phyloP scores from a whole-genome alignment of 2,329 filamentous ascomycete species.

The Talaromyces sp. region DNA sequence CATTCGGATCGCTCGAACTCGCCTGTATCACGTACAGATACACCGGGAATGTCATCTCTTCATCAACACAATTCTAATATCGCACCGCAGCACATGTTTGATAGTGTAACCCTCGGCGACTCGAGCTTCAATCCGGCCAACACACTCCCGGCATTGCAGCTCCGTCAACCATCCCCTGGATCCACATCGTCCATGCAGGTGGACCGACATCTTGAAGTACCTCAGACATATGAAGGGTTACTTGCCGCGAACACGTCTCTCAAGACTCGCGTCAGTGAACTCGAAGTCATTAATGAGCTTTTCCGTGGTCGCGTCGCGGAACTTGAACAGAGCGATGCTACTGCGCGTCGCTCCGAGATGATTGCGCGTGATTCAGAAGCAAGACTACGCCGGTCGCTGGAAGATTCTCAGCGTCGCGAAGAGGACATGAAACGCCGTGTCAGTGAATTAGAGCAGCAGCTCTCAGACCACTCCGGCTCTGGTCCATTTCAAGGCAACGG shows the following conservation, averaged over 20 bases:
- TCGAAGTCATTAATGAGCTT: slow-evolving; percentile 89
- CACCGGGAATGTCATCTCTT: slow-evolving; percentile 59
- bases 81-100: slow-evolving; percentile 75
- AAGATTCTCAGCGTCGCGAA: slow-evolving; percentile 74
- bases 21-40: slow-evolving; percentile 74
- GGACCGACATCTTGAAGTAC: slow-evolving; percentile 63
- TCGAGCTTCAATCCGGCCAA: slow-evolving; percentile 61
- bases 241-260: slow-evolving; percentile 76
- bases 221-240: slow-evolving; percentile 76
- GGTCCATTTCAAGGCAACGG: slow-evolving; percentile 23
- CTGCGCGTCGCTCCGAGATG: slow-evolving; percentile 59
- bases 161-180: slow-evolving; percentile 59
- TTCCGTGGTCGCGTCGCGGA: slow-evolving; percentile 72
- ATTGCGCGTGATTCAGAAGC: slow-evolving; percentile 54
- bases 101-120: slow-evolving; percentile 64
- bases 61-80: slow-evolving; percentile 64
- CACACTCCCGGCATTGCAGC: slow-evolving; percentile 50
- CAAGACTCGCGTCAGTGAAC: slow-evolving; percentile 92
- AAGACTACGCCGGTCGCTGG: slow-evolving; percentile 61
- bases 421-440: slow-evolving; percentile 77
- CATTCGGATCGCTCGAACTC: slow-evolving; percentile 72
- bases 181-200: slow-evolving; percentile 54
- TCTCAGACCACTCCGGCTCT: slow-evolving; percentile 35
- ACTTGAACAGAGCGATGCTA: slow-evolving; percentile 72
- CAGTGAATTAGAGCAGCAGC: slow-evolving; percentile 67